Base-by-base conservation (phyloP, 345 rosid species). In the Citrus reticulata region DNA sequence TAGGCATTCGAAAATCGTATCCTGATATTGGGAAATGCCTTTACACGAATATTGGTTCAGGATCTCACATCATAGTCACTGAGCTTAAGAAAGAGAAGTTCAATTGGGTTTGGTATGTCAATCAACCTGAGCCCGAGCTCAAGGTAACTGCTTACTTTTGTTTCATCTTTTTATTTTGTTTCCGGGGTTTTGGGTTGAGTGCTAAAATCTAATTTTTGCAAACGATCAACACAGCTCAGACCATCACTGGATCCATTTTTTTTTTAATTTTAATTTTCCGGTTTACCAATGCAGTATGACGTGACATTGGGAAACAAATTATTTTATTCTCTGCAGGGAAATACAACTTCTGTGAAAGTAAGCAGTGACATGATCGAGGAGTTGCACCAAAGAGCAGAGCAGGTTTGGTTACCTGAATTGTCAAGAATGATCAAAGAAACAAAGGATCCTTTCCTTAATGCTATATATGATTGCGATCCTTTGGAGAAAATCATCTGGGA, bases 391-490 rank as follows among this genome's bases (percentile, higher is more conserved):
- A 91, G 87, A 79, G 97, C 95, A 46, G 92, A 88, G 83, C 77
- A 83, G 75, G 75, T 84, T 11, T 91, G 98, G 95, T 77, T 62
- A 58, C 93, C 96, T 0, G 91, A 91, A 78, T 72, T 95, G 2
- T 93, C 84, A 6, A 84, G 78, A 68, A 75, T 91, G 79, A 83
- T 90, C 78, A 89, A 77, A 76, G 92, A 86, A 74, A 95, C 97
- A 5, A 80, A 83, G 3, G 91, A 88, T 13, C 97, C 97, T 70
- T 93, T 95, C 86, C 70, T 91, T 6, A 95, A 91, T 42, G 82
- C 85, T 55, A 89, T 93, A 29, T 95, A 95, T 62, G 98, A 95
- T 63, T 84, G 82, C 30, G 92, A 93, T 60, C 96, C 95, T 69
- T 73, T 91, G 46, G 77, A 82, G 68, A 76, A 74, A 76, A 78